Percentiles rank a stretch among this genome's conserved stretches.
Evolutionary conservation across 306 rosid genomes (phyloP).

Genomic region (Adenanthera pavonina): DNA sequence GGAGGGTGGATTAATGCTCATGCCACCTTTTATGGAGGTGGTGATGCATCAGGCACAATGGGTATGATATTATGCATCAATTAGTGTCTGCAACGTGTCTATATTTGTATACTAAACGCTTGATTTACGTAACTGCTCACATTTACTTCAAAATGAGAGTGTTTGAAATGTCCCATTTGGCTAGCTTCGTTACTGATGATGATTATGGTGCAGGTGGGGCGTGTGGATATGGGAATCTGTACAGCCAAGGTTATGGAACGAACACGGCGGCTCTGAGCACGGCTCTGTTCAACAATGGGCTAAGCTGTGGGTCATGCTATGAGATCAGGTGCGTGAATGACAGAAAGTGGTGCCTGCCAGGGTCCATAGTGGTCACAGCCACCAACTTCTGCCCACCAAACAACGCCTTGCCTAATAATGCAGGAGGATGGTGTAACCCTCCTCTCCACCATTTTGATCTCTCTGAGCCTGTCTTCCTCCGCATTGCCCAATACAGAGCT

Average conservation of each 20-base stretch:
- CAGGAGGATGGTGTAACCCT: conserved; percentile 99
- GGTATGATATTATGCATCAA: conserved; percentile 53
- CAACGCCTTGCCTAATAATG: conserved; percentile 85
- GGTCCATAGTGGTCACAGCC: conserved; percentile 93
- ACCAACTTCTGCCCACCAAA: conserved; percentile 98
- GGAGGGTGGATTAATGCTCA: conserved; percentile 88
- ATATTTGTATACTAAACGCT: neutral
- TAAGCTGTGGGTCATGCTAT: conserved; percentile 94
- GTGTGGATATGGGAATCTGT: conserved; percentile 95
- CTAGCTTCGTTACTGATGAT: neutral
- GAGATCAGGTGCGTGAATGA: conserved; percentile 80
- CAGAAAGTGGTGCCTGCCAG: conserved; percentile 82
- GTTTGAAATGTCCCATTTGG: conserved; percentile 19
- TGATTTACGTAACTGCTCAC: neutral
- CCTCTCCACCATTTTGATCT: conserved; percentile 96
- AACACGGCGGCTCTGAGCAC: conserved; percentile 97
- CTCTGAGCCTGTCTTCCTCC: conserved; percentile 90
- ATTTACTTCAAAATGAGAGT: neutral
- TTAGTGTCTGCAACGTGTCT: neutral
- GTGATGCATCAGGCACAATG: conserved; percentile 99
- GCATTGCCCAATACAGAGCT: conserved; percentile 87
- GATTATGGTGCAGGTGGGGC: conserved; percentile 73
- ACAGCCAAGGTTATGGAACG: conserved; percentile 97
- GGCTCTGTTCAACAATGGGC: conserved; percentile 86
- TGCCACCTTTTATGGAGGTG: conserved; percentile 96